These are phyloP conservation scores for Nicotiana tomentosiformis DNA, from an alignment of 257 asterid species.

Conservation along the genomic window DNA sequence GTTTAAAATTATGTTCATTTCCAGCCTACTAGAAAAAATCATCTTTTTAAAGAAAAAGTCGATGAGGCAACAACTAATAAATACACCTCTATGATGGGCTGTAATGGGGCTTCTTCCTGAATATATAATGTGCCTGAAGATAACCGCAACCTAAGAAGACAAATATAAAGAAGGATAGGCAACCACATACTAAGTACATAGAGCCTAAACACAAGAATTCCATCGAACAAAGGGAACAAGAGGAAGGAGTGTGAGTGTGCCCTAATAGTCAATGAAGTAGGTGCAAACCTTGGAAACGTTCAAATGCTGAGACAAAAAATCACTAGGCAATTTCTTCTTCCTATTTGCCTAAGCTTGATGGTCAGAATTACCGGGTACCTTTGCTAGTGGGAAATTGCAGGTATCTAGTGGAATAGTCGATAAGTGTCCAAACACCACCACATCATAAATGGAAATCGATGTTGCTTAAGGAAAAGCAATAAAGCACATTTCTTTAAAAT, in stretches of 20 bases:
- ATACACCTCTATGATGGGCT: not conserved
- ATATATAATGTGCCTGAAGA: not conserved
- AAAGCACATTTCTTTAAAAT: not conserved
- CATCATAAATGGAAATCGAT: not conserved
- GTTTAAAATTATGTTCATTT: not conserved
- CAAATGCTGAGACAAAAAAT: no score
- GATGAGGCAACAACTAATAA: not conserved
- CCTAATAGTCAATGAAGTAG: no score
- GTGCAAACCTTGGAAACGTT: no score
- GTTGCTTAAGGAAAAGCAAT: not conserved
- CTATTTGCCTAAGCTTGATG: no score
- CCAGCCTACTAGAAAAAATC: not conserved
- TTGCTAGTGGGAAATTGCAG: fast-evolving
- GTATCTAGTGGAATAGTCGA: no score
- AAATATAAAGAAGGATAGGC: not conserved
- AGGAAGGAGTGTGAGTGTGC: not conserved
- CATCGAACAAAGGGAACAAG: not conserved
- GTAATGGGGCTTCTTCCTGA: not conserved
- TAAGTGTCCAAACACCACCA: no score
- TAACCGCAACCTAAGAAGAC: not conserved
- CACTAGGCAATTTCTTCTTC: no score
- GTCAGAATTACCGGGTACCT: no score
- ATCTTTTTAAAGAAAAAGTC: not conserved
- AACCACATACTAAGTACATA: not conserved
- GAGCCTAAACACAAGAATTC: not conserved